A percentile compares a stretch with the other conserved stretches of the same genome.
Conservation (phyloP, 192 early-diverging fungal genomes). For the Coemansia sp. region DNA sequence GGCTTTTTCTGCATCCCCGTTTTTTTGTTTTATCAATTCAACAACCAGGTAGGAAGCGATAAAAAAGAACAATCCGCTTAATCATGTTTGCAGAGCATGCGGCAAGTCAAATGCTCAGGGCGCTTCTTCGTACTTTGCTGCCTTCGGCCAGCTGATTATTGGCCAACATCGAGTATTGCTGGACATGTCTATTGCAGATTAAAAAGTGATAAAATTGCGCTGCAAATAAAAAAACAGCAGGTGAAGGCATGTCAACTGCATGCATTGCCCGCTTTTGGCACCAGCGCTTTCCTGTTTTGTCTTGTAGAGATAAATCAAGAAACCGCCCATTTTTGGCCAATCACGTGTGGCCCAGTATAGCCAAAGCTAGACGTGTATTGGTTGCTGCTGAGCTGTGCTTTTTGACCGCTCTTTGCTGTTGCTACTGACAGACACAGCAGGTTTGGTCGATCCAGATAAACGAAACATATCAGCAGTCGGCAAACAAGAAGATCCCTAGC, state of each 20-base stretch:
- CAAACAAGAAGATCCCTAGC: constrained; percentile 8
- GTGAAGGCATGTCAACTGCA: background rate
- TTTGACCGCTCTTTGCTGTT: too few species aligned
- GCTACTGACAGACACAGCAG: too few species aligned
- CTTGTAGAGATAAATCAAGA: background rate
- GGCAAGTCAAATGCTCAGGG: constrained; percentile 1
- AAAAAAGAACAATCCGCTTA: background rate
- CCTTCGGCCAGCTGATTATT: background rate
- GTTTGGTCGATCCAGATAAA: too few species aligned
- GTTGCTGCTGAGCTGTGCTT: too few species aligned
- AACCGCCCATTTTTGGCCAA: background rate
- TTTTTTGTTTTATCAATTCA: background rate
- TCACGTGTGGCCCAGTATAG: background rate
- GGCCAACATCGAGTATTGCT: background rate
- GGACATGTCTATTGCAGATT: background rate
- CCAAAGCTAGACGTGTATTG: background rate
- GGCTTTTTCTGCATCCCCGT: background rate
- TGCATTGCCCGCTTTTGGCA: background rate
- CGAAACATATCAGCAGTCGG: too few species aligned
- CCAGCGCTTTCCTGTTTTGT: background rate
- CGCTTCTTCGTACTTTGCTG: background rate
- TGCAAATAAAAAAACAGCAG: background rate
- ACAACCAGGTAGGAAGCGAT: background rate
- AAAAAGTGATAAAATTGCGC: background rate
- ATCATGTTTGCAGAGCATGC: background rate